A percentile compares a stretch with the other conserved stretches of the same genome.
Evolutionary conservation across 148 eudicot species (phyloP).

Genomic region (Hydrangea macrophylla): DNA sequence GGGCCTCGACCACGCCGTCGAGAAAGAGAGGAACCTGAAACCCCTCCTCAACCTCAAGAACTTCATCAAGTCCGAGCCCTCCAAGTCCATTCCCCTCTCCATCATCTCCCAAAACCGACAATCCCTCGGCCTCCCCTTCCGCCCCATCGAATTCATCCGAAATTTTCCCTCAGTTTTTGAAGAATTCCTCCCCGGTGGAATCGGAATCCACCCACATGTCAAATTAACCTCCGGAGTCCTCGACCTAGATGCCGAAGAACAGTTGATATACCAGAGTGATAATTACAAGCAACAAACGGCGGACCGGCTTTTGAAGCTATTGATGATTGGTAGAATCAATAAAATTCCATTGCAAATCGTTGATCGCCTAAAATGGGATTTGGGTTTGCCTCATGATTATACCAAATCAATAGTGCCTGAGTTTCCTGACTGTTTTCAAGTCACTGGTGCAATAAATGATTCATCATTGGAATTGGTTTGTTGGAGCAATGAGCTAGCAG

Average conservation of each 20-base stretch:
- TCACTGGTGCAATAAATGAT: slow-evolving; percentile 20
- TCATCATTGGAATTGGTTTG: slow-evolving; percentile 39
- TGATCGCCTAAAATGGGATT: slow-evolving; percentile 37
- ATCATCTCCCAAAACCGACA: slow-evolving; percentile 39
- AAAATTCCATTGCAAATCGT: slow-evolving; percentile 33
- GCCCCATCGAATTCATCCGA: slow-evolving; percentile 71
- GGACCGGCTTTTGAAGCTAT: slow-evolving; percentile 59
- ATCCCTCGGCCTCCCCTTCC: slow-evolving; percentile 38
- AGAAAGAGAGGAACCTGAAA: slow-evolving; percentile 61
- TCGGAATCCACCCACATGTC: slow-evolving; percentile 55
- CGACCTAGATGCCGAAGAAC: slow-evolving; percentile 55
- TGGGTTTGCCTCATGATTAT: slow-evolving; percentile 48
- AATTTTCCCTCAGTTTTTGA: slow-evolving; percentile 61
- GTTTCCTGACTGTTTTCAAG: slow-evolving; percentile 49
- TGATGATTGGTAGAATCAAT: slow-evolving; percentile 47
- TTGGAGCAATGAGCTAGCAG: slow-evolving; percentile 39
- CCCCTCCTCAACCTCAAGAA: slow-evolving; percentile 55
- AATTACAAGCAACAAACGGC: slow-evolving; percentile 40
- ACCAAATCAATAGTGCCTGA: slow-evolving; percentile 47
- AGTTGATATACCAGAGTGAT: slow-evolving; percentile 40
- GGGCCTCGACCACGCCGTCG: slow-evolving; percentile 78
- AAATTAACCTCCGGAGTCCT: slow-evolving; percentile 48
- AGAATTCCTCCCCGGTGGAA: slow-evolving; percentile 50
- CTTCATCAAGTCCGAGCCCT: slow-evolving; percentile 62
- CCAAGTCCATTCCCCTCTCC: slow-evolving; percentile 67